Percentiles rank a stretch among this genome's conserved stretches.
Conservation (phyloP, 495 filamentous ascomycete species). For the Lophium mytilinum region DNA sequence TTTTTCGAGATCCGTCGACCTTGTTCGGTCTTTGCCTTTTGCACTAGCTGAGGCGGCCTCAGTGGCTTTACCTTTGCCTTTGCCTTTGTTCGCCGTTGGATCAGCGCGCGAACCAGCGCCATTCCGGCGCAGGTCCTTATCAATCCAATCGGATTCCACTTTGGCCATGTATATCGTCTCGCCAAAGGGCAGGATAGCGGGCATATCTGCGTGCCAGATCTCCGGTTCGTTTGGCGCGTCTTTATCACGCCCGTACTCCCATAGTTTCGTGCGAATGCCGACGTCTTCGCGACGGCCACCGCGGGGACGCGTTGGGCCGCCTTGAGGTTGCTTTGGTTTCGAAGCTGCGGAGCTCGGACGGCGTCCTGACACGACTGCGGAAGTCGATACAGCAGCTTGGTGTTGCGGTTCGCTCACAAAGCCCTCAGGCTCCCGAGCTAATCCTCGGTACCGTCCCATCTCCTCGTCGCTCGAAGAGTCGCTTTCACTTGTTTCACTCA, state of each 20-base stretch:
- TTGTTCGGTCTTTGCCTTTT: slow-evolving; percentile 2
- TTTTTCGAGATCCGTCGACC: neutral
- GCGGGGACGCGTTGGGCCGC: neutral
- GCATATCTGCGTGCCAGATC: slow-evolving; percentile 16
- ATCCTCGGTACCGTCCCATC: no score
- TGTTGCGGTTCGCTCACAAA: no score
- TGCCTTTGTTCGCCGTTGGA: neutral
- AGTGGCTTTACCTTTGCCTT: neutral
- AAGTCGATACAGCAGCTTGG: no score
- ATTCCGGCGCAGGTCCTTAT: slow-evolving; percentile 4
- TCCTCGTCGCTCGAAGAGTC: neutral
- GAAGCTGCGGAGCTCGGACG: no score
- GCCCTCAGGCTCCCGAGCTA: no score
- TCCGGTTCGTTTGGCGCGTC: slow-evolving; percentile 17
- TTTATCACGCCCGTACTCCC: slow-evolving; percentile 4
- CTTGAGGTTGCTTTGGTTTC: no score
- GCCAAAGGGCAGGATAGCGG: slow-evolving; percentile 15
- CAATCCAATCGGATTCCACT: slow-evolving; percentile 13
- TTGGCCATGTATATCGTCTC: slow-evolving; percentile 15
- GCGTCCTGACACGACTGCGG: no score
- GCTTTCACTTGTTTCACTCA: neutral
- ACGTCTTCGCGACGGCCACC: neutral
- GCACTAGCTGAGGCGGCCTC: neutral
- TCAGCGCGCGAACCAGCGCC: neutral
- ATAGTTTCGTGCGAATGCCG: neutral